Conservation (phyloP, 164 flowering plant genomes). For the Taxillus chinensis region DNA sequence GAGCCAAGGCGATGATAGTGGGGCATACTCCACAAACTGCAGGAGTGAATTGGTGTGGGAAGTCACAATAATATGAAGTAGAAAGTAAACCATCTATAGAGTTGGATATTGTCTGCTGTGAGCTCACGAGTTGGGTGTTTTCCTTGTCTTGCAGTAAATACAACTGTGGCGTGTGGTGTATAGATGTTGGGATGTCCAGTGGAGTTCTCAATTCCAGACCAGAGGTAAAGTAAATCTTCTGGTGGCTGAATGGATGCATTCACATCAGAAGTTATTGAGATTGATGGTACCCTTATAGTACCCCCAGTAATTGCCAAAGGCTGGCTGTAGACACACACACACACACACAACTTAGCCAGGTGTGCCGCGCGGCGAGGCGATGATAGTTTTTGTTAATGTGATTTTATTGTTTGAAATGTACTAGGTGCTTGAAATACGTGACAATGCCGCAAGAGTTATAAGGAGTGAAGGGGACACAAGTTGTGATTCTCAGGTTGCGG, state of each 20-base stretch:
- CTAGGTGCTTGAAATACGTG: slow-evolving; percentile 71
- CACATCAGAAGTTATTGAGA: too few relatives aligned
- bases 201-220: slow-evolving; percentile 86
- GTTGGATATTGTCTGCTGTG: neutral
- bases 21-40: slow-evolving; percentile 87
- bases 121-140: neutral
- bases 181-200: slow-evolving; percentile 96
- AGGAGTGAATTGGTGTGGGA: slow-evolving; percentile 74
- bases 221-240: slow-evolving; percentile 45
- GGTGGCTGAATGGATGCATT: too few relatives aligned
- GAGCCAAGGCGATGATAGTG: slow-evolving; percentile 93
- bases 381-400: too few relatives aligned
- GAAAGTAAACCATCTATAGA: neutral
- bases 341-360: too few relatives aligned
- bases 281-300: too few relatives aligned
- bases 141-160: slow-evolving; percentile 51
- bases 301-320: too few relatives aligned
- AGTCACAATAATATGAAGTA: neutral
- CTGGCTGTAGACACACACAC: too few relatives aligned
- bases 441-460: slow-evolving; percentile 43
- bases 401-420: too few relatives aligned
- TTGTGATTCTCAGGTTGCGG: slow-evolving; percentile 39
- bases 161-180: slow-evolving; percentile 69
- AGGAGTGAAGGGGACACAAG: slow-evolving; percentile 29
- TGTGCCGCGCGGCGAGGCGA: too few relatives aligned